Conservation (phyloP, 2,329 filamentous ascomycete species). For the Sporothrix sp. region DNA sequence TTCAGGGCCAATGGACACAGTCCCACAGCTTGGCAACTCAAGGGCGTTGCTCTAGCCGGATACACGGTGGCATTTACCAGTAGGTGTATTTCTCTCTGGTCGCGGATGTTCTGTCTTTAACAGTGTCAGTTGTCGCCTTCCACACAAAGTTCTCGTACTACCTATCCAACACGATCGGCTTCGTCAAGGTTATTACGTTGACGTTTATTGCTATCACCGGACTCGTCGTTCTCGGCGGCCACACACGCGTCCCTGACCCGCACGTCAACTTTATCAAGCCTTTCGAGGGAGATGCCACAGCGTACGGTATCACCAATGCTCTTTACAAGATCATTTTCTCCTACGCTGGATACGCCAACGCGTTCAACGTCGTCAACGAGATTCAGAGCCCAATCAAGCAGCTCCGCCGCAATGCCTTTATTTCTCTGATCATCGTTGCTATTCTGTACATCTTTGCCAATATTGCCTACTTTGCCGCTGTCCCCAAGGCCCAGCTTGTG, state of each 20-base stretch:
- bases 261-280: conserved; percentile 44
- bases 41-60: conserved; percentile 55
- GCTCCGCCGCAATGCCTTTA: conserved; percentile 39
- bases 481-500: conserved; percentile 42
- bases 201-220: conserved; percentile 48
- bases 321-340: conserved; percentile 52
- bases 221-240: conserved; percentile 49
- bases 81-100: conserved; percentile 26
- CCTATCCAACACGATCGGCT: conserved; percentile 43
- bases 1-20: conserved; percentile 44
- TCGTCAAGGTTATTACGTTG: conserved; percentile 49
- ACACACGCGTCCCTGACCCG: conserved; percentile 39
- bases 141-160: conserved; percentile 45
- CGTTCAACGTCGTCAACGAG: conserved; percentile 52
- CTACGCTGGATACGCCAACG: conserved; percentile 48
- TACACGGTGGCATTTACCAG: conserved; percentile 50
- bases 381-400: conserved; percentile 48
- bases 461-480: conserved; percentile 49
- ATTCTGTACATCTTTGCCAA: conserved; percentile 49
- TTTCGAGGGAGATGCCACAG: conserved; percentile 39
- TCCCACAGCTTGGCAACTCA: conserved; percentile 52
- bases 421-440: conserved; percentile 41
- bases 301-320: conserved; percentile 44
- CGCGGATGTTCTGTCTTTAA: too few species aligned
- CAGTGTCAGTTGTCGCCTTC: conserved; percentile 25